Conservation (phyloP, 768 basidiomycete species). For the Boletus speciosus region DNA sequence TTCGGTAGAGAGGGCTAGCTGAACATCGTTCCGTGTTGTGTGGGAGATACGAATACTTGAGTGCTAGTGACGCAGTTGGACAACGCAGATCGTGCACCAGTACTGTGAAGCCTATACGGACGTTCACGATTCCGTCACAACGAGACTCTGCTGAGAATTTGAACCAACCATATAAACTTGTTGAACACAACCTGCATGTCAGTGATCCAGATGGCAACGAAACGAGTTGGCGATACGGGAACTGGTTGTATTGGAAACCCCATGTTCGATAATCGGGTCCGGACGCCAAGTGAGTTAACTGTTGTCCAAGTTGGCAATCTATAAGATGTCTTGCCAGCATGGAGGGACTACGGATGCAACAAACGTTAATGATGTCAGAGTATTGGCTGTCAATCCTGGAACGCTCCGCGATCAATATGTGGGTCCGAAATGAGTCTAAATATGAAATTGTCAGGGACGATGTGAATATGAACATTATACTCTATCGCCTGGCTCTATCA, state of each 20-base stretch:
- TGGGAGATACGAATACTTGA: too few relatives aligned
- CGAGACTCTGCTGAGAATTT: not conserved
- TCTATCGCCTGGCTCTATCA: slow-evolving; percentile 41
- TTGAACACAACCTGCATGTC: not conserved
- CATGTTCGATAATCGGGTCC: not conserved
- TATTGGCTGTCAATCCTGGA: not conserved
- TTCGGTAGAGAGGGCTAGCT: too few relatives aligned
- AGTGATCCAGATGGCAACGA: not conserved
- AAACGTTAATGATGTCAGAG: not conserved
- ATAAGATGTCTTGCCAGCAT: not conserved
- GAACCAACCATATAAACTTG: not conserved
- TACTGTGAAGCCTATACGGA: too few relatives aligned
- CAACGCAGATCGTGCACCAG: too few relatives aligned
- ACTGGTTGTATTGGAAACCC: too few relatives aligned
- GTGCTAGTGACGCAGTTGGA: too few relatives aligned
- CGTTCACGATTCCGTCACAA: not conserved
- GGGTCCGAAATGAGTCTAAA: not conserved
- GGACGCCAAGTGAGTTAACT: not conserved
- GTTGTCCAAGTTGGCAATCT: not conserved
- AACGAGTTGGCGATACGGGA: not conserved
- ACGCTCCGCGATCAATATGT: not conserved
- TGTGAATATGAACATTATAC: slow-evolving; percentile 12
- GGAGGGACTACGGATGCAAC: not conserved
- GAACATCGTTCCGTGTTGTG: too few relatives aligned
- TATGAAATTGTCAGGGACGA: not conserved